These are phyloP conservation scores for Cajanus cajan DNA, from an alignment of 306 rosid genomes.

Conservation along the genomic window DNA sequence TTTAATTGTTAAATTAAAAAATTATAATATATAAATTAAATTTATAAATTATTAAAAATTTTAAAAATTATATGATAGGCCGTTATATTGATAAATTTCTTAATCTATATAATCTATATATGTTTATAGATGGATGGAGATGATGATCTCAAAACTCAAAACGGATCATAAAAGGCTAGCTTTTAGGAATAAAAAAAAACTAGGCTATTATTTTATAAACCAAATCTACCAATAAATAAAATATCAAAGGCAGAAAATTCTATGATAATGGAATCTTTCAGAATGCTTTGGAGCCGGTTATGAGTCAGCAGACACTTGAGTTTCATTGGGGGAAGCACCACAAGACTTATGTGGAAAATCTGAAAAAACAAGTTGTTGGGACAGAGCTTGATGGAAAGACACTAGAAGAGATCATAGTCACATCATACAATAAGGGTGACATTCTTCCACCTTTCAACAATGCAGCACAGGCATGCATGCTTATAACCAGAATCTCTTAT, in stretches of 20 bases:
- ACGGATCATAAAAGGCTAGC: background rate
- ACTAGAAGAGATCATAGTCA: constrained; percentile 53
- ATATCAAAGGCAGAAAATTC: background rate
- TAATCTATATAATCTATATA: no score
- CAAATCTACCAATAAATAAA: background rate
- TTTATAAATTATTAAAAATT: no score
- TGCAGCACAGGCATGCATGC: constrained; percentile 68
- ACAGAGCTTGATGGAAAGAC: constrained; percentile 56
- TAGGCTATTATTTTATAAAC: background rate
- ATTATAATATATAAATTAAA: no score
- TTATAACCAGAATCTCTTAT: background rate
- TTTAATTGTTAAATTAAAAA: no score
- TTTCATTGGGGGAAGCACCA: constrained; percentile 93
- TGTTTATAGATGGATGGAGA: no score
- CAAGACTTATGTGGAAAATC: constrained; percentile 66
- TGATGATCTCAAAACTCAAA: background rate
- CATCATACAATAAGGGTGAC: constrained; percentile 66
- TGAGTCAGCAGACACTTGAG: constrained; percentile 71
- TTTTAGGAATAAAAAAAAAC: no score
- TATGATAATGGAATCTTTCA: constrained; percentile 20
- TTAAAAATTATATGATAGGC: no score
- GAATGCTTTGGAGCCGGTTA: constrained; percentile 81
- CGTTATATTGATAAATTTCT: no score
- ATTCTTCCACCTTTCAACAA: constrained; percentile 78
- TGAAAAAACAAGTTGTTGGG: constrained; percentile 66